Evolutionary conservation across 2,329 filamentous ascomycete species (phyloP).

Genomic region (Beauveria pseudobassiana): DNA sequence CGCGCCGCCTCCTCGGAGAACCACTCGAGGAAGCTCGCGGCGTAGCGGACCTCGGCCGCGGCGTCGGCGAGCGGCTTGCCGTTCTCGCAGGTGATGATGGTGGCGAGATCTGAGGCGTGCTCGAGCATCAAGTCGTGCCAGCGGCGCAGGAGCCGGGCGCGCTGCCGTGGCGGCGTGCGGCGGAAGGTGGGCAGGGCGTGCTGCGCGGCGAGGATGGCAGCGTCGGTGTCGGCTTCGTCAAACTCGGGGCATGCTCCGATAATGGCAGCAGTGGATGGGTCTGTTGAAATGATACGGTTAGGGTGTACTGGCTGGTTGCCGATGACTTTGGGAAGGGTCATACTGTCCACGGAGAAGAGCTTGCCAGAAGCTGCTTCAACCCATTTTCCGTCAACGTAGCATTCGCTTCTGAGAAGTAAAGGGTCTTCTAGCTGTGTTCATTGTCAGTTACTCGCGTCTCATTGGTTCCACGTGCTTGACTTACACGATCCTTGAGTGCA

Average conservation of each 20-base stretch:
- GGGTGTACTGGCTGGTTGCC: not conserved
- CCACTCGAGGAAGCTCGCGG: constrained; percentile 56
- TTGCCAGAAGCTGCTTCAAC: constrained; percentile 62
- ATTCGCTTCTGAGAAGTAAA: constrained; percentile 60
- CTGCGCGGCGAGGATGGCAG: constrained; percentile 51
- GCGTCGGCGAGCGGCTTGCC: constrained; percentile 60
- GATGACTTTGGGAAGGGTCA: constrained; percentile 1
- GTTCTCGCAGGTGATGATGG: constrained; percentile 63
- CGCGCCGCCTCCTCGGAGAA: constrained; percentile 58
- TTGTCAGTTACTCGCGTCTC: not conserved
- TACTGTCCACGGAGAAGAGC: constrained; percentile 64
- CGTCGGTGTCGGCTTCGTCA: constrained; percentile 57
- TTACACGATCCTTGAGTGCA: not conserved
- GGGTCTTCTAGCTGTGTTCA: constrained; percentile 47
- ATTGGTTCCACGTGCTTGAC: not conserved
- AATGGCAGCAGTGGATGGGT: constrained; percentile 62
- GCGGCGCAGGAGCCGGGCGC: constrained; percentile 51
- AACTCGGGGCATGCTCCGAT: constrained; percentile 62
- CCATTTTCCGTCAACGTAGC: constrained; percentile 74
- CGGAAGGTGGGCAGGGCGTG: constrained; percentile 53
- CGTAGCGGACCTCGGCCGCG: constrained; percentile 49
- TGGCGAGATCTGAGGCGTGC: constrained; percentile 58
- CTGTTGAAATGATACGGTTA: constrained; percentile 26
- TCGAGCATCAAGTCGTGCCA: constrained; percentile 63
- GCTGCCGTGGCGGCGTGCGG: constrained; percentile 51